Percentiles rank a stretch among this genome's conserved stretches.
These are phyloP conservation scores for Nematodospora anomalae DNA, from an alignment of 1,139 yeast species.

Conservation along the genomic window DNA sequence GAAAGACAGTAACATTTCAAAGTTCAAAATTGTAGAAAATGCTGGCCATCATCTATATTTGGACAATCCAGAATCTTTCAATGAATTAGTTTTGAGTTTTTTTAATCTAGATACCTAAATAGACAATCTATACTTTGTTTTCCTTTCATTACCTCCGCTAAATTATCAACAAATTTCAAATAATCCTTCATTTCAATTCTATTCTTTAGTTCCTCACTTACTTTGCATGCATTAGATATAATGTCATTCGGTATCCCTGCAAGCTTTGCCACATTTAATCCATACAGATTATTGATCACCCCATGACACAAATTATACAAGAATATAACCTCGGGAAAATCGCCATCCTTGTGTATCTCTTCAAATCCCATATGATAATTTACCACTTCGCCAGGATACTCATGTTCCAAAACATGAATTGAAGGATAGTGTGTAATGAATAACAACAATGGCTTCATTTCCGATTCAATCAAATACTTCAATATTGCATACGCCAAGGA, in stretches of 20 bases:
- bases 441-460: slow-evolving; percentile 55
- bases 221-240: slow-evolving; percentile 47
- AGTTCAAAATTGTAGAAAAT: slow-evolving; percentile 27
- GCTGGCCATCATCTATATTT: slow-evolving; percentile 47
- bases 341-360: slow-evolving; percentile 38
- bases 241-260: slow-evolving; percentile 60
- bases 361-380: slow-evolving; percentile 79
- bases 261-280: slow-evolving; percentile 73
- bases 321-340: slow-evolving; percentile 51
- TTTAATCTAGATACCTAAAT: slow-evolving; percentile 18
- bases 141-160: neutral
- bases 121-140: neutral
- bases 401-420: slow-evolving; percentile 52
- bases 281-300: slow-evolving; percentile 65
- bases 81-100: slow-evolving; percentile 27
- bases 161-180: slow-evolving; percentile 5
- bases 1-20: slow-evolving; percentile 18
- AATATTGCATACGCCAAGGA: slow-evolving; percentile 81
- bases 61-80: slow-evolving; percentile 40
- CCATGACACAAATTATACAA: slow-evolving; percentile 63
- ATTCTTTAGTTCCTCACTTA: slow-evolving; percentile 44
- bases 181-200: slow-evolving; percentile 24
- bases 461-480: slow-evolving; percentile 52
- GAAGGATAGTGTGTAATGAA: slow-evolving; percentile 92
- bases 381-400: slow-evolving; percentile 40